A percentile compares a stretch with the other conserved stretches of the same genome.
Conservation (phyloP, 768 basidiomycete genomes). For the Tulasnella sp. region DNA sequence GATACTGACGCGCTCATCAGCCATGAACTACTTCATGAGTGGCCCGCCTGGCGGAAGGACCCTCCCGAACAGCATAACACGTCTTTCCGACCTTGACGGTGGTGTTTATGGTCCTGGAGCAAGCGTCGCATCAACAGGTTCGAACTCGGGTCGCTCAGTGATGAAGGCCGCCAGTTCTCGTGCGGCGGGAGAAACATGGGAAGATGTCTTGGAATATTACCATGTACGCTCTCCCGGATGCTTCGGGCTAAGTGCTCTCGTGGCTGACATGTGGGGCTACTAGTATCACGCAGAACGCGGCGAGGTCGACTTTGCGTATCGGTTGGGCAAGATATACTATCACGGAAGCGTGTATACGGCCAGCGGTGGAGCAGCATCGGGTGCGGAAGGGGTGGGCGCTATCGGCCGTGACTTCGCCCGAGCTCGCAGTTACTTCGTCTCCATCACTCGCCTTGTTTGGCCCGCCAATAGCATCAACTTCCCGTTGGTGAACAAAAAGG, state of each 20-base stretch:
- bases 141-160: slow-evolving; percentile 56
- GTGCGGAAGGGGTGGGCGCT: slow-evolving; percentile 86
- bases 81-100: slow-evolving; percentile 79
- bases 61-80: slow-evolving; percentile 65
- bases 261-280: slow-evolving; percentile 14
- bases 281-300: slow-evolving; percentile 94
- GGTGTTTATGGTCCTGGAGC: slow-evolving; percentile 94
- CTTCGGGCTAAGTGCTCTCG: not conserved
- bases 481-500: slow-evolving; percentile 27
- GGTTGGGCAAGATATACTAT: slow-evolving; percentile 91
- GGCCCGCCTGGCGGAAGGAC: slow-evolving; percentile 89
- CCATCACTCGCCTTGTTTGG: slow-evolving; percentile 79
- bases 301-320: slow-evolving; percentile 77
- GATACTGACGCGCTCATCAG: slow-evolving; percentile 31
- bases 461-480: slow-evolving; percentile 55
- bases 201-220: slow-evolving; percentile 86
- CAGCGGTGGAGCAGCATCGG: slow-evolving; percentile 68
- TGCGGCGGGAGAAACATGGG: slow-evolving; percentile 87
- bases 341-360: slow-evolving; percentile 83
- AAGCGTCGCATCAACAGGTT: slow-evolving; percentile 79
- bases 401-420: slow-evolving; percentile 64
- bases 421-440: slow-evolving; percentile 72
- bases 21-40: slow-evolving; percentile 64
- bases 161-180: slow-evolving; percentile 74
- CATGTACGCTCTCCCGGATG: slow-evolving; percentile 34